These are phyloP conservation scores for Anthracocystis panici-leucophaei DNA, from an alignment of 1,284 basidiomycete species.

Conservation along the genomic window DNA sequence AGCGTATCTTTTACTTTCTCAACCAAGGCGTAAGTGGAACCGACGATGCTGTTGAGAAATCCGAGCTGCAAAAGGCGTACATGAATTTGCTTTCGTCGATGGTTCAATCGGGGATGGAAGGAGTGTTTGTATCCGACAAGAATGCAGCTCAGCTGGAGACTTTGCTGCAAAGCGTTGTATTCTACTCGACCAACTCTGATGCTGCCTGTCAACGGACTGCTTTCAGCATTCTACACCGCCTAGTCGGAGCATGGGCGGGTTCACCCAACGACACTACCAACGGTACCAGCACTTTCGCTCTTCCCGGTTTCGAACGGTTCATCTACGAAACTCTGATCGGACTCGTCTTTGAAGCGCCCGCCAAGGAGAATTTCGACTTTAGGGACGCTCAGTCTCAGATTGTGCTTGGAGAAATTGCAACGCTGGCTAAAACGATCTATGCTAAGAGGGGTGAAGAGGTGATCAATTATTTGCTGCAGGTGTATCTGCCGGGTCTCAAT, in stretches of 20 bases:
- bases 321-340: constrained; percentile 90
- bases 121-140: constrained; percentile 85
- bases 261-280: constrained; percentile 5
- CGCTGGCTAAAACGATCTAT: constrained; percentile 82
- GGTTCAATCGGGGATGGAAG: constrained; percentile 80
- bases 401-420: constrained; percentile 47
- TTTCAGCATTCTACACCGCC: constrained; percentile 80
- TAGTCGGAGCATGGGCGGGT: constrained; percentile 81
- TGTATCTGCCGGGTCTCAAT: constrained; percentile 87
- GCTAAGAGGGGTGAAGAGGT: constrained; percentile 86
- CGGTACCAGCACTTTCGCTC: constrained; percentile 38
- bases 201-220: constrained; percentile 80
- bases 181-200: constrained; percentile 71
- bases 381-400: constrained; percentile 80
- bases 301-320: constrained; percentile 93
- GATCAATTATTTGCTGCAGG: constrained; percentile 81
- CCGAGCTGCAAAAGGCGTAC: constrained; percentile 91
- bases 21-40: constrained; percentile 87
- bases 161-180: constrained; percentile 76
- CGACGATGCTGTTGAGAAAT: constrained; percentile 85
- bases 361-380: constrained; percentile 83
- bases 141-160: constrained; percentile 85
- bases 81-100: constrained; percentile 85
- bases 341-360: constrained; percentile 84
- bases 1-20: constrained; percentile 84